phyloP scores from a whole-genome alignment of 164 flowering plant species.

The Dillenia suffruticosa region DNA sequence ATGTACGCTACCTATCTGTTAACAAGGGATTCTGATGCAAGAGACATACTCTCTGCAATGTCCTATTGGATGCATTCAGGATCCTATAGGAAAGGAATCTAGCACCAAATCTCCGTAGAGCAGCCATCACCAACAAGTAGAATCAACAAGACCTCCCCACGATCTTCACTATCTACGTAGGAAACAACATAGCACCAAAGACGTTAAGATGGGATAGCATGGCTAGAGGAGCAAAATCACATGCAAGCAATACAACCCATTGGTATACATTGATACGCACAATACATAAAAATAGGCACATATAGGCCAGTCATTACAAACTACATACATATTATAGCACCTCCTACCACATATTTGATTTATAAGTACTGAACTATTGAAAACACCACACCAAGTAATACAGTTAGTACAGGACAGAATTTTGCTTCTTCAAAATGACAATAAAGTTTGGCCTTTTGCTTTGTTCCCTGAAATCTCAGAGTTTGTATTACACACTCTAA shows the following conservation, averaged over 20 bases:
- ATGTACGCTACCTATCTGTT: too few relatives aligned
- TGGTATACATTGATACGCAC: not conserved
- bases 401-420: conserved; percentile 1
- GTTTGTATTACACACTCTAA: conserved; percentile 34
- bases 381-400: conserved; percentile 5
- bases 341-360: not conserved
- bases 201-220: too few relatives aligned
- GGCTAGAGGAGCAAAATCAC: too few relatives aligned
- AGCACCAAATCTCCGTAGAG: too few relatives aligned
- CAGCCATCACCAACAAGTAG: too few relatives aligned
- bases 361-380: not conserved
- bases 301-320: not conserved
- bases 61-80: too few relatives aligned
- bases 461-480: conserved; percentile 20
- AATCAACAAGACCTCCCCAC: too few relatives aligned
- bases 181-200: too few relatives aligned
- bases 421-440: conserved; percentile 13
- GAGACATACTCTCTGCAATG: too few relatives aligned
- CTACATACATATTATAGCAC: conserved; percentile 6
- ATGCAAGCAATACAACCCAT: not conserved
- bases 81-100: too few relatives aligned
- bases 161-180: too few relatives aligned
- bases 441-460: conserved; percentile 17
- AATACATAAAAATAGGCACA: not conserved
- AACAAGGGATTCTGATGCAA: too few relatives aligned